A percentile compares a stretch with the other conserved stretches of the same genome.
These are phyloP conservation scores for Globisporangium takayamanum DNA, from an alignment of 352 stramenopile species.

Conservation along the genomic window DNA sequence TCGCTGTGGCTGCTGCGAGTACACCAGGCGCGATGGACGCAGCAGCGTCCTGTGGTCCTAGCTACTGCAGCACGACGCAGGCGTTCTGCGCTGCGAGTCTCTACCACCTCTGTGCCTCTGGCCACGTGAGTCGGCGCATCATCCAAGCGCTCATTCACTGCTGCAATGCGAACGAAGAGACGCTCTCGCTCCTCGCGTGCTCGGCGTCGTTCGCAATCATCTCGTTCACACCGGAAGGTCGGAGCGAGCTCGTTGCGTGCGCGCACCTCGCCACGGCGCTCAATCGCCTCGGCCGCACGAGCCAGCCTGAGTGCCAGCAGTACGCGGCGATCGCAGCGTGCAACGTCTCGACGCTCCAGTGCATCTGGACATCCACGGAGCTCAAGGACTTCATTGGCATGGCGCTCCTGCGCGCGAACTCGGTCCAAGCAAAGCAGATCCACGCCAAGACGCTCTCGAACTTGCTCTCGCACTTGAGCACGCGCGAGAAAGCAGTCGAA, in stretches of 20 bases:
- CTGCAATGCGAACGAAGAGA: conserved; percentile 70
- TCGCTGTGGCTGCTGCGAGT: too few relatives aligned
- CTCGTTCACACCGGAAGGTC: conserved; percentile 59
- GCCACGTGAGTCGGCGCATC: conserved; percentile 34
- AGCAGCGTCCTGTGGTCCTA: background rate
- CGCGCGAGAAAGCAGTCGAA: conserved; percentile 53
- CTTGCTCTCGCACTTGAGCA: conserved; percentile 49
- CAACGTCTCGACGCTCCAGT: conserved; percentile 61
- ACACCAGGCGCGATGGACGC: background rate
- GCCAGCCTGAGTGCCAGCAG: conserved; percentile 71
- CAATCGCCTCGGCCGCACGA: conserved; percentile 63
- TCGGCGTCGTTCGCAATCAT: conserved; percentile 74
- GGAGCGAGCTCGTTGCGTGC: conserved; percentile 41
- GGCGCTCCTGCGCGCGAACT: conserved; percentile 67
- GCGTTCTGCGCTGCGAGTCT: conserved; percentile 69
- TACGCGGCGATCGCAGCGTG: conserved; percentile 75
- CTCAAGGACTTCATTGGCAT: conserved; percentile 84
- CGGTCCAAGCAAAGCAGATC: conserved; percentile 73
- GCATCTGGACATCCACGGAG: conserved; percentile 66
- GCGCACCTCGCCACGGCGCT: conserved; percentile 50
- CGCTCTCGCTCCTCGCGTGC: conserved; percentile 59
- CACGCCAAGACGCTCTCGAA: conserved; percentile 80
- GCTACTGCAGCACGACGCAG: conserved; percentile 26
- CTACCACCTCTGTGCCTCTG: conserved; percentile 67
- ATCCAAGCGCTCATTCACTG: conserved; percentile 60